Conservation (phyloP, 495 filamentous ascomycete species). For the Zalerion maritima region DNA sequence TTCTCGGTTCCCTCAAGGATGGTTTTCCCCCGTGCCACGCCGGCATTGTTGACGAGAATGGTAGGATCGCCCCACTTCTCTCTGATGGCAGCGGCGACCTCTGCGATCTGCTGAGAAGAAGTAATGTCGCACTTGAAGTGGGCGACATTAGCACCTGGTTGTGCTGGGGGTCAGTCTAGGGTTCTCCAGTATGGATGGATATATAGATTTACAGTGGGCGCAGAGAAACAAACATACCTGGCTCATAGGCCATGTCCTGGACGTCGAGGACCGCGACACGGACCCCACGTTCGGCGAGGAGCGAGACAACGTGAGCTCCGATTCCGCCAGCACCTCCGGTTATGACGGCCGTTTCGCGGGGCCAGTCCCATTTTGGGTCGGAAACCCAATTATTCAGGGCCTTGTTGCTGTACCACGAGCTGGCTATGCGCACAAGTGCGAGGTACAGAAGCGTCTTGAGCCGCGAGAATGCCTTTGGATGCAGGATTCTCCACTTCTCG, state of each 20-base stretch:
- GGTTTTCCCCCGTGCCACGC: slow-evolving; percentile 43
- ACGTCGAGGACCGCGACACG: slow-evolving; percentile 61
- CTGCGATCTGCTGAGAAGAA: slow-evolving; percentile 30
- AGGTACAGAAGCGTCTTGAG: slow-evolving; percentile 34
- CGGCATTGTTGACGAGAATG: slow-evolving; percentile 65
- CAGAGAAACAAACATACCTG: slow-evolving; percentile 24
- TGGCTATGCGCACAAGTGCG: slow-evolving; percentile 31
- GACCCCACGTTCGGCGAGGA: slow-evolving; percentile 41
- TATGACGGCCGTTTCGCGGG: slow-evolving; percentile 52
- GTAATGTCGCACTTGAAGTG: slow-evolving; percentile 55
- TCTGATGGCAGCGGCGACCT: slow-evolving; percentile 34
- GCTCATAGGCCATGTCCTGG: slow-evolving; percentile 38
- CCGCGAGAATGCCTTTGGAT: slow-evolving; percentile 31
- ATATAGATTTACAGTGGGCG: not conserved
- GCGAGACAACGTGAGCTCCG: slow-evolving; percentile 43
- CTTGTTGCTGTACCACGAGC: slow-evolving; percentile 33
- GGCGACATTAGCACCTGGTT: slow-evolving; percentile 32
- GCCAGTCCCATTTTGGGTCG: slow-evolving; percentile 55
- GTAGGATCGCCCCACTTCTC: slow-evolving; percentile 46
- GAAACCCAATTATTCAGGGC: slow-evolving; percentile 45
- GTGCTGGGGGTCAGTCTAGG: slow-evolving; percentile 2
- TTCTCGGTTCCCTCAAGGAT: slow-evolving; percentile 41
- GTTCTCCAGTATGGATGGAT: not conserved
- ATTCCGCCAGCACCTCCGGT: slow-evolving; percentile 61
- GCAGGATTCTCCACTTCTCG: slow-evolving; percentile 29